Evolutionary conservation across 208 protist genomes (phyloP).

Genomic region (Blechomonas ayalai): DNA sequence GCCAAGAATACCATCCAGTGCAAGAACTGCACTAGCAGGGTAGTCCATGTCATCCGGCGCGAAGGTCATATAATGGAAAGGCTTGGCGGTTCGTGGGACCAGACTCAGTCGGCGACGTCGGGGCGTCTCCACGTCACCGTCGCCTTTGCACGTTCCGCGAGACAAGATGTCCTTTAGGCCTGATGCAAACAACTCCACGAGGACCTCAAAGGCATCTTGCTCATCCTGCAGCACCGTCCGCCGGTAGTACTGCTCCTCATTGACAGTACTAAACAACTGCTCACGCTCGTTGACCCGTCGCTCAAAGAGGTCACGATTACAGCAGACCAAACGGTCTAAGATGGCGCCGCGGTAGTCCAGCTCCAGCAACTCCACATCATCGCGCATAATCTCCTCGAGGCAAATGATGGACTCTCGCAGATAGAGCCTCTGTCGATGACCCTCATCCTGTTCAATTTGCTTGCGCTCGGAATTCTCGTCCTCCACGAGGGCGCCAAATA

Average conservation of each 20-base stretch:
- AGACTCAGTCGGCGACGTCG: constrained; percentile 33
- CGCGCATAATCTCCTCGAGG: constrained; percentile 34
- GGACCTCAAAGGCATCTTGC: constrained; percentile 64
- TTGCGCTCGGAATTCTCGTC: constrained; percentile 41
- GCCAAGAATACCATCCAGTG: constrained; percentile 75
- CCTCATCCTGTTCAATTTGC: constrained; percentile 40
- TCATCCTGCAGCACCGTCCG: constrained; percentile 44
- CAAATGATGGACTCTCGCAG: constrained; percentile 30
- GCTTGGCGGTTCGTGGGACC: constrained; percentile 49
- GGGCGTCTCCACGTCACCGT: no score
- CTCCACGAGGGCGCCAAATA: constrained; percentile 21
- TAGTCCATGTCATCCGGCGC: constrained; percentile 80
- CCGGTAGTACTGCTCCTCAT: constrained; percentile 71
- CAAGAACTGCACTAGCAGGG: constrained; percentile 55
- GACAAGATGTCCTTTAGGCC: constrained; percentile 38
- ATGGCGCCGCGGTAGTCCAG: constrained; percentile 41
- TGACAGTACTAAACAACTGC: constrained; percentile 21
- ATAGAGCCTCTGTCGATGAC: constrained; percentile 42
- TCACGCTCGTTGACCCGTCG: constrained; percentile 50
- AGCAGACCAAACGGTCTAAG: constrained; percentile 37
- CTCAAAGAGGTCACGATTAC: constrained; percentile 47
- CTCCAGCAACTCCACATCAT: constrained; percentile 34
- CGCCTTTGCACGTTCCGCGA: no score
- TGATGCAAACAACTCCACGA: constrained; percentile 48
- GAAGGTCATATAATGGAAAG: constrained; percentile 88